phyloP scores from a whole-genome alignment of 2,329 filamentous ascomycete genomes.

The Aspergillus udagawae region DNA sequence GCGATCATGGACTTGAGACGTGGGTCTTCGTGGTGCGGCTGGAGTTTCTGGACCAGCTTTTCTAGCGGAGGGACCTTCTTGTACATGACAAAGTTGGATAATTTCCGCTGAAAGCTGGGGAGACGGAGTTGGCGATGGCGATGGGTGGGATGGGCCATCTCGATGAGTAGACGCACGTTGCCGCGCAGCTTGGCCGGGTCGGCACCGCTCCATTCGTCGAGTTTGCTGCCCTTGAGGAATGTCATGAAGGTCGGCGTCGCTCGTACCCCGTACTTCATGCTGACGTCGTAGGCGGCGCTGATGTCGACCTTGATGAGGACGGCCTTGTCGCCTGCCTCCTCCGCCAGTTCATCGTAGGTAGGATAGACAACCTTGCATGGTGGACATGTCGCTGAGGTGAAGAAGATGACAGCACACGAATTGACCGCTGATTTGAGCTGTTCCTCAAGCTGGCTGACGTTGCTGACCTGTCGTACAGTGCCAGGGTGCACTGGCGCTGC shows the following conservation, averaged over 20 bases:
- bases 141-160: slow-evolving; percentile 72
- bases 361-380: slow-evolving; percentile 84
- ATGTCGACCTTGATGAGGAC: slow-evolving; percentile 81
- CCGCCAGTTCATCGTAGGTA: slow-evolving; percentile 73
- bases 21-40: slow-evolving; percentile 52
- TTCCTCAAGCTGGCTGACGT: slow-evolving; percentile 56
- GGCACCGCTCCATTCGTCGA: slow-evolving; percentile 77
- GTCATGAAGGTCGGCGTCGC: slow-evolving; percentile 88
- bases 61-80: slow-evolving; percentile 75
- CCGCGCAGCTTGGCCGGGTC: slow-evolving; percentile 63
- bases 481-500: slow-evolving; percentile 25
- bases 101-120: slow-evolving; percentile 63
- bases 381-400: slow-evolving; percentile 81
- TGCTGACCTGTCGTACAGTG: slow-evolving; percentile 60
- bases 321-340: slow-evolving; percentile 64
- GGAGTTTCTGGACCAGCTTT: slow-evolving; percentile 78
- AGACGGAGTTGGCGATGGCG: slow-evolving; percentile 68
- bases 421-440: slow-evolving; percentile 57
- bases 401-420: slow-evolving; percentile 80
- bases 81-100: slow-evolving; percentile 68
- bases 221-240: slow-evolving; percentile 69
- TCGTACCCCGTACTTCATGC: slow-evolving; percentile 61
- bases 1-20: slow-evolving; percentile 61
- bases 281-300: slow-evolving; percentile 61
- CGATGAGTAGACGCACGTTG: slow-evolving; percentile 69